Base-by-base conservation (phyloP, 2,329 filamentous ascomycete species). In the Calonectria pseudoreteaudii region DNA sequence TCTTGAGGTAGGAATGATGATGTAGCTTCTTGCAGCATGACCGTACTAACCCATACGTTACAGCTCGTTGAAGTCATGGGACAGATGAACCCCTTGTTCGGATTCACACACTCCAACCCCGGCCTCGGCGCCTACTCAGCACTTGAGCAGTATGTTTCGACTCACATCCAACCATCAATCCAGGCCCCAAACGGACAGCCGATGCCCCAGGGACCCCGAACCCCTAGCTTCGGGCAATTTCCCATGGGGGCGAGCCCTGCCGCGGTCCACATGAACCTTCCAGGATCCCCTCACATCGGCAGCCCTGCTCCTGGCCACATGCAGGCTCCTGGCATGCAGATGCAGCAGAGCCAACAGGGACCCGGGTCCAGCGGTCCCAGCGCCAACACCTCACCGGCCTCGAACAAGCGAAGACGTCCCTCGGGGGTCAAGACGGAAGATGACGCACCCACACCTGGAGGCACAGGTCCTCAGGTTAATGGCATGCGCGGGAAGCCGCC, bases 261-360 rank as follows among this genome's bases (percentile, higher is more conserved):
- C 16, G 84, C 89, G 38, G 86, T 86, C n/a, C 90, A 93, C 77
- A 88, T 92, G 76, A 88, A 90, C 78, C 86, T 93, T 6, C 91
- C 91, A 34, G 91, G 90, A 20, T 93, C 91, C 18, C 91, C 91
- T 66, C 91, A 91, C 68, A 79, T 87, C 70, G 88, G 90, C 68
- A 93, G 91, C 81, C 92, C 92, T 11, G 91, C 90, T 23, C 88
- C 90, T 18, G 91, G 89, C 20, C 87, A 89, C 67, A 92, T 93
- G 88, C 90, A 92, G 82, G 90, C 91, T 66, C 91, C 91, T 28
- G 87, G 87, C 75, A 93, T 93, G 92, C 90, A 92, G 81, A 85
- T 91, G 74, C 91, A 93, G 81, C 90, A 91, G 76, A 93, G 91
- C 81, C 92, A 93, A 81, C 92, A 93, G 81, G 92, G 92, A 49